Base-by-base conservation (phyloP, 495 filamentous ascomycete genomes). In the Neurospora sp. region DNA sequence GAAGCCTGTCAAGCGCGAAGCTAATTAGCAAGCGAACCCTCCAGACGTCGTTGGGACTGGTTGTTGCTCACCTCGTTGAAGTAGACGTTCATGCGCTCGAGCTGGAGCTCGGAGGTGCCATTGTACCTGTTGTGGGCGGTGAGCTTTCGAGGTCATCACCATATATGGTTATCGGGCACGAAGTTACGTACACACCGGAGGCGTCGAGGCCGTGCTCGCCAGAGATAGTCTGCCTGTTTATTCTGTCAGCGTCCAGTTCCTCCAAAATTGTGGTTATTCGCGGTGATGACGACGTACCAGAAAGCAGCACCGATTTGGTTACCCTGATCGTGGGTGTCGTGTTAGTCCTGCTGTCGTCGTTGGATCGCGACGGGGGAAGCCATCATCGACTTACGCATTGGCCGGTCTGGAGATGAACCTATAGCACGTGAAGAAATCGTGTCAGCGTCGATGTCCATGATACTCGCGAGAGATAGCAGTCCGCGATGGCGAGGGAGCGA, bases 241-340 rank as follows among this genome's bases (percentile, higher is more conserved):
- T 35, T 39, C 41, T 48, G 76, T 79, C 70, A 81, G 77, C 70
- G 12, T 72, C 16, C 6, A 72, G 37, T 38, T n/a, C 39, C 35
- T 8, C 40, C 18, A 11, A 20, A 11, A 18, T 20, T 14, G 40
- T 39, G 10, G 3, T 40, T 39, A 70, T 10, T 54, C 20, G 18
- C n/a, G 20, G 70, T 39, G 18, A 39, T 71, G 70, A 37, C 11
- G n/a, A 75, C 78, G 62, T 77, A 80, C 93, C 96, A 99, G 91
- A 99, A 99, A 85, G 96, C 96, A 87, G 96, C 96, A 93, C 96
- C 96, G 79, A 98, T 97, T 93, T 99, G 96, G 92, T 99, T 98
- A 90, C 96, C 96, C 92, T 97, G 82, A 72, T 18, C 14, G 54
- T 66, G 77, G 72, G 8, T 74, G 76, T 69, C 78, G 76, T 84